Evolutionary conservation across 2,329 filamentous ascomycete species (phyloP).

Genomic region (Penicillium sp.): DNA sequence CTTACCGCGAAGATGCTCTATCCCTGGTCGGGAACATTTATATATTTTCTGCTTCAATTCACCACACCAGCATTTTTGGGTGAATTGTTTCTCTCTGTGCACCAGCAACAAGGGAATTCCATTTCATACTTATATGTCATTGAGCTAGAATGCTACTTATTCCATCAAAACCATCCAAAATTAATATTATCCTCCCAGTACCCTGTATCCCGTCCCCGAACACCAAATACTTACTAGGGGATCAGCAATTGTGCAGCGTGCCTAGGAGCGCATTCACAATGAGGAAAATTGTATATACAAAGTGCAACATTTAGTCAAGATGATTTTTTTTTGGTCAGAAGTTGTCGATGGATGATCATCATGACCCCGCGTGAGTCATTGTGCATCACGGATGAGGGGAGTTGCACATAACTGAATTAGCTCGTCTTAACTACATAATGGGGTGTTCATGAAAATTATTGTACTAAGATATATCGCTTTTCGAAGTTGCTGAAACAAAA

Average conservation of each 20-base stretch:
- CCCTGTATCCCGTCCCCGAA: not conserved
- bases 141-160: too few species aligned
- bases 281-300: not conserved
- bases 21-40: not conserved
- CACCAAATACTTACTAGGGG: not conserved
- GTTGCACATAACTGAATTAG: not conserved
- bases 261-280: not conserved
- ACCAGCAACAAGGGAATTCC: too few species aligned
- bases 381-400: not conserved
- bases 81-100: too few species aligned
- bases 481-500: too few species aligned
- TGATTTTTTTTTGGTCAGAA: not conserved
- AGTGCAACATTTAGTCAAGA: not conserved
- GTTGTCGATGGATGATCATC: not conserved
- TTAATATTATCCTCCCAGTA: not conserved
- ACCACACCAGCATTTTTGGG: too few species aligned
- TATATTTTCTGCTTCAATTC: too few species aligned
- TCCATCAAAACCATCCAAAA: too few species aligned
- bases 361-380: not conserved
- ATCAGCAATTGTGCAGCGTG: not conserved
- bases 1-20: not conserved
- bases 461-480: too few species aligned
- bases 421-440: too few species aligned
- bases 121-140: too few species aligned
- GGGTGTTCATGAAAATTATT: too few species aligned